These are phyloP conservation scores for Dipteronia dyeriana DNA, from an alignment of 345 rosid species.

Conservation along the genomic window DNA sequence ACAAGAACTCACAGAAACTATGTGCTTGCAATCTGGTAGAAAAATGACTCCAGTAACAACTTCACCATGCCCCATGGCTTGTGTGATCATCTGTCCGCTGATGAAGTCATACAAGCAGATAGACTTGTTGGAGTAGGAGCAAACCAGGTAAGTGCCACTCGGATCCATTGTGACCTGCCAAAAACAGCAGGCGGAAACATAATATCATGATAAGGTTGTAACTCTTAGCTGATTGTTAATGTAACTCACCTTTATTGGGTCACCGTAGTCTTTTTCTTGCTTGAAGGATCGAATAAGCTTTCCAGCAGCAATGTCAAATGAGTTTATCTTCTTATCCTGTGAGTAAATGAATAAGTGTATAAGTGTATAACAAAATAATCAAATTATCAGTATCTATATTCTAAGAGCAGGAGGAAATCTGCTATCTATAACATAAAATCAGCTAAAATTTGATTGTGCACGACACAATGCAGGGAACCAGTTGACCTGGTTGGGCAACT, in stretches of 20 bases:
- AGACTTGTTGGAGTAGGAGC: constrained; percentile 74
- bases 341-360: constrained; percentile 8
- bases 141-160: constrained; percentile 67
- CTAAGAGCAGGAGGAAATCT: constrained; percentile 9
- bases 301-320: constrained; percentile 59
- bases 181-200: constrained; percentile 26
- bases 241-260: constrained; percentile 65
- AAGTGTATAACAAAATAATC: constrained; percentile 10
- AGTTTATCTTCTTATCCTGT: constrained; percentile 83
- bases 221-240: constrained; percentile 17
- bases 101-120: constrained; percentile 63
- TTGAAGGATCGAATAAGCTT: constrained; percentile 72
- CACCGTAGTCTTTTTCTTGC: constrained; percentile 71
- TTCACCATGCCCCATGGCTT: constrained; percentile 80
- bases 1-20: constrained; percentile 67
- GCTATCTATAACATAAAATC: not conserved
- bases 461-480: not conserved
- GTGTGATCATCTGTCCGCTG: constrained; percentile 67
- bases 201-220: constrained; percentile 20
- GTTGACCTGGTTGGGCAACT: constrained; percentile 4
- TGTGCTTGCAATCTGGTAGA: constrained; percentile 84
- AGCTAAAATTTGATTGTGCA: constrained; percentile 7
- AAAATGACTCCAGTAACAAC: constrained; percentile 74
- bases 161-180: constrained; percentile 77
- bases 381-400: constrained; percentile 16